Conservation (phyloP, 2,329 filamentous ascomycete species). For the Exophiala mesophila region DNA sequence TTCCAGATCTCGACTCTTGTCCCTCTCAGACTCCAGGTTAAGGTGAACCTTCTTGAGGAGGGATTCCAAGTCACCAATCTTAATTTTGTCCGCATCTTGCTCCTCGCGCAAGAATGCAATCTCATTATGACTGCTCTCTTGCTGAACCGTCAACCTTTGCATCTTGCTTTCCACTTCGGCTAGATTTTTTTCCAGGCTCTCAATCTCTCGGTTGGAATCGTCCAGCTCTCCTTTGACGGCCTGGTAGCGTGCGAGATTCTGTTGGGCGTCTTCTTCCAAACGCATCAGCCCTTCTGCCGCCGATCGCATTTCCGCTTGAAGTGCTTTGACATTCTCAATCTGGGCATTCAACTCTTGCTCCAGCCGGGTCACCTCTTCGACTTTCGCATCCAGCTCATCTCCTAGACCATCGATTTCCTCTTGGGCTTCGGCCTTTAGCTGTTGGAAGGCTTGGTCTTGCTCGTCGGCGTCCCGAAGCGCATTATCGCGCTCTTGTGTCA, state of each 20-base stretch:
- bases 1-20: conserved; percentile 67
- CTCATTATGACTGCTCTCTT: conserved; percentile 87
- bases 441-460: conserved; percentile 48
- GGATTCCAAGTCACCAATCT: conserved; percentile 88
- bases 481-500: conserved; percentile 83
- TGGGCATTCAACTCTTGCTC: conserved; percentile 68
- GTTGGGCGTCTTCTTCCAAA: conserved; percentile 83
- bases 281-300: conserved; percentile 82
- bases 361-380: conserved; percentile 64
- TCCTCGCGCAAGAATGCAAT: conserved; percentile 94
- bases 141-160: conserved; percentile 80
- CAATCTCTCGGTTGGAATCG: conserved; percentile 80
- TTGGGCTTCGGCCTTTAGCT: conserved; percentile 54
- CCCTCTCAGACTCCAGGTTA: conserved; percentile 76
- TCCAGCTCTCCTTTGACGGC: conserved; percentile 76
- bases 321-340: conserved; percentile 80
- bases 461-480: conserved; percentile 68
- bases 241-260: conserved; percentile 71
- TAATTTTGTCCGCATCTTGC: conserved; percentile 96
- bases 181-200: conserved; percentile 76
- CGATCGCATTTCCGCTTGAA: conserved; percentile 89
- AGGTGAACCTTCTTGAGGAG: conserved; percentile 74
- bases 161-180: conserved; percentile 82
- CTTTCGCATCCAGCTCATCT: conserved; percentile 66
- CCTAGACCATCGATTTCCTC: conserved; percentile 55